Base-by-base conservation (phyloP, 768 basidiomycete genomes). In the Boletellus sp. region DNA sequence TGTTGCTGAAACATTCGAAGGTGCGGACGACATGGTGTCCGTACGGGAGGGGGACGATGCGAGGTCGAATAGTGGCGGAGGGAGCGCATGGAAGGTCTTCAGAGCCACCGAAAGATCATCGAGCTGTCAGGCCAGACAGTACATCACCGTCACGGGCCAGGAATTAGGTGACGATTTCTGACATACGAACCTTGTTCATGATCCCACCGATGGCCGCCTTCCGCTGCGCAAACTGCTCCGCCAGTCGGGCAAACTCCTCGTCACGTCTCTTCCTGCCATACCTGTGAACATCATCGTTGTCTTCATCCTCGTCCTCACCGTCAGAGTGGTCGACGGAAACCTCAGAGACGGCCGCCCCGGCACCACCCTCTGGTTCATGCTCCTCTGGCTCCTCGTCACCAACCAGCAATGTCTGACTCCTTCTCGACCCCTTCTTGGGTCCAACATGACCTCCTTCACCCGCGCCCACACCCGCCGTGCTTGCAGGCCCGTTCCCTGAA, bases 181-280 rank as follows among this genome's bases (percentile, higher is more conserved):
- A 28, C 17, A 48, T 15, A 48, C 55, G 28, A 52, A 85, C 88
- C 77, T 87, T 88, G 64, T 63, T 64, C 88, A 90, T 90, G 28
- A 91, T 85, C 26, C 73, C 76, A 45, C 80, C 77, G 17, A 90
- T 85, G 28, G 80, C 79, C 51, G 80, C 77, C 61, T 83, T 87
- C 47, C 84, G 75, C 23, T 82, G 83, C 45, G 79, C 76, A 61
- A 90, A 90, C 57, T 83, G 82, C 48, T 79, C 76, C 8, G 84
- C 78, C 32, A 89, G 72, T 53, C 74, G 80, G 7, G 78, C 75
- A 63, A 90, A 90, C 59, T 88, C 83, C 45, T 79, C 80, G 54
- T 85, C 85, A 46, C 83, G 72, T 47, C 74, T 76, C 59, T 68
- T 76, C 55, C 72, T 77, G 51, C 72, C 76, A 58, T 81, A 76